Conservation (phyloP, 2,329 filamentous ascomycete genomes). For the Gyromitra esculenta region DNA sequence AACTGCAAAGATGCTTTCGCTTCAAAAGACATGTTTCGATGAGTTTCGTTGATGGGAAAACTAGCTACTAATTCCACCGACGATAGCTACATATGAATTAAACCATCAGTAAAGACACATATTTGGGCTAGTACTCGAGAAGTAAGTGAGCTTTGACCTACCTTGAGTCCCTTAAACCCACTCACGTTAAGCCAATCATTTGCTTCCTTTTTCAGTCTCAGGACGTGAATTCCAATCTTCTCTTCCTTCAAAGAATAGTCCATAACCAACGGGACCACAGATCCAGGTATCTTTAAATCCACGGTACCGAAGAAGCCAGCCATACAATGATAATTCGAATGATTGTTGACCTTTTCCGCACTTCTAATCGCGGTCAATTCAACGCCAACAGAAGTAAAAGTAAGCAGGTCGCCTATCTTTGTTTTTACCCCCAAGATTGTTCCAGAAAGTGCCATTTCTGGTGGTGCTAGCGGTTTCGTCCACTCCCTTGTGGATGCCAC, state of each 20-base stretch:
- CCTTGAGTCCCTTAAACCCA: conserved; percentile 50
- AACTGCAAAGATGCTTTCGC: conserved; percentile 36
- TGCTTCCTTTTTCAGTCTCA: conserved; percentile 26
- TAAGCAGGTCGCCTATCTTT: conserved; percentile 26
- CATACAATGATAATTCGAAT: conserved; percentile 38
- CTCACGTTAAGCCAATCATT: conserved; percentile 44
- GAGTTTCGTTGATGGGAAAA: conserved; percentile 20
- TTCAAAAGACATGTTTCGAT: conserved; percentile 27
- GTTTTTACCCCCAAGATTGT: conserved; percentile 28
- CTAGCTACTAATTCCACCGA: conserved; percentile 39
- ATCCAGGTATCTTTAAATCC: conserved; percentile 39
- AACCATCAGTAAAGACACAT: conserved; percentile 2
- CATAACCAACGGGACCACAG: conserved; percentile 40
- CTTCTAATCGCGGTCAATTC: conserved; percentile 25
- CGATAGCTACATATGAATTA: conserved; percentile 31
- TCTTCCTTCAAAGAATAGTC: conserved; percentile 41
- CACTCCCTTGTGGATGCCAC: conserved; percentile 34
- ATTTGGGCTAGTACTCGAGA: neutral
- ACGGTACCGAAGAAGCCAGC: conserved; percentile 37
- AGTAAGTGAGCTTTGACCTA: neutral
- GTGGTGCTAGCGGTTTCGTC: conserved; percentile 33
- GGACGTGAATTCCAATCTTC: conserved; percentile 8
- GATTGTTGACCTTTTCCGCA: neutral
- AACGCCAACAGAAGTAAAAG: conserved; percentile 46
- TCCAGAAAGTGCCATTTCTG: conserved; percentile 34